Evolutionary conservation across 768 basidiomycete genomes (phyloP).

Genomic region (Amanita pseudoporphyria): DNA sequence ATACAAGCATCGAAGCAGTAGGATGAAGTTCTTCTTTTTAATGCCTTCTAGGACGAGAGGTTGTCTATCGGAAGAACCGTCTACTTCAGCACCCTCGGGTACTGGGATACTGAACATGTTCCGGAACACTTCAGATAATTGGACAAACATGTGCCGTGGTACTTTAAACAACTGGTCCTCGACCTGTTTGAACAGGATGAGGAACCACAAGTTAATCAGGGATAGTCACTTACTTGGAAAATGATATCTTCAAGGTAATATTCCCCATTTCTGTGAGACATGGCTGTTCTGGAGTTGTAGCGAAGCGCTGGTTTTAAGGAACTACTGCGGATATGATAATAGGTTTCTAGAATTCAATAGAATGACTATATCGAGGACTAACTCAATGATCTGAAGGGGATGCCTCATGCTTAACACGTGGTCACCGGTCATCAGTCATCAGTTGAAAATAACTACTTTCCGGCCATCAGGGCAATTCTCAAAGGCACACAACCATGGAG

Average conservation of each 20-base stretch:
- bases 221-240: background rate
- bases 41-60: slow-evolving; percentile 19
- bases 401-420: too few relatives aligned
- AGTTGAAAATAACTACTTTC: too few relatives aligned
- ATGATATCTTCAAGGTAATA: slow-evolving; percentile 1
- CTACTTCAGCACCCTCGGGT: slow-evolving; percentile 1
- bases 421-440: too few relatives aligned
- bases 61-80: slow-evolving; percentile 16
- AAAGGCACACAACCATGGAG: too few relatives aligned
- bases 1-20: slow-evolving; percentile 17
- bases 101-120: slow-evolving; percentile 17
- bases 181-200: background rate
- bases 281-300: too few relatives aligned
- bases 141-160: slow-evolving; percentile 13
- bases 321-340: too few relatives aligned
- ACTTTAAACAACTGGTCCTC: slow-evolving; percentile 20
- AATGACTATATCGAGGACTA: too few relatives aligned
- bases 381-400: too few relatives aligned
- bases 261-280: background rate
- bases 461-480: too few relatives aligned
- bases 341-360: too few relatives aligned
- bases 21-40: slow-evolving; percentile 15
- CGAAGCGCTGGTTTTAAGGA: too few relatives aligned
- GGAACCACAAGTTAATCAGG: background rate
- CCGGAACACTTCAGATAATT: slow-evolving; percentile 17